Percentiles rank a stretch among this genome's conserved stretches.
Evolutionary conservation across 148 eudicot genomes (phyloP).

Genomic region (Dianthus caryophyllus): DNA sequence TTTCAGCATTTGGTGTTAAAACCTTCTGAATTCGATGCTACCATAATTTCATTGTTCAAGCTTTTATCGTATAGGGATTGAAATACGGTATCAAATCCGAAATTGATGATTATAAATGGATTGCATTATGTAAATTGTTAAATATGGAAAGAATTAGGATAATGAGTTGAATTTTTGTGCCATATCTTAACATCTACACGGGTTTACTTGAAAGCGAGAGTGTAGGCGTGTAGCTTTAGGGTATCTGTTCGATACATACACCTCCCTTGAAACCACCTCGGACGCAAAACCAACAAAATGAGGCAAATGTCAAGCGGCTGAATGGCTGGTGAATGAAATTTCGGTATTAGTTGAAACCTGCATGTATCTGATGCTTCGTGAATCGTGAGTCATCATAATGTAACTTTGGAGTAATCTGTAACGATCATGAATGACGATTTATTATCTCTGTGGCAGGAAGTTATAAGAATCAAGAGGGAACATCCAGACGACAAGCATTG

Average conservation of each 20-base stretch:
- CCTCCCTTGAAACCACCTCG: background rate
- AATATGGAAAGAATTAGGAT: conserved; percentile 8
- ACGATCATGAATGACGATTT: background rate
- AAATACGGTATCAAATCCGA: conserved; percentile 2
- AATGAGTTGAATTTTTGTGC: background rate
- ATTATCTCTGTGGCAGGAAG: conserved; percentile 50
- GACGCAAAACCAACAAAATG: background rate
- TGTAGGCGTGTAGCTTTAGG: background rate
- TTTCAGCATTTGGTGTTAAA: conserved; percentile 2
- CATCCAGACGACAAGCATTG: conserved; percentile 95
- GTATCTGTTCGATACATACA: background rate
- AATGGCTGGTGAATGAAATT: background rate
- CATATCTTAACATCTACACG: background rate
- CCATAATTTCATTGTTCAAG: background rate
- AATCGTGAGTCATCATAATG: background rate
- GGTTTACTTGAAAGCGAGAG: background rate
- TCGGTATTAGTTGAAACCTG: background rate
- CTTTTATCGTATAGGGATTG: background rate
- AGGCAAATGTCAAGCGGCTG: background rate
- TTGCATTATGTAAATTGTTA: background rate
- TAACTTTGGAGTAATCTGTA: background rate
- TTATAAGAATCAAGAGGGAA: conserved; percentile 80
- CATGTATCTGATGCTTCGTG: background rate
- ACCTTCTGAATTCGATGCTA: conserved; percentile 3
- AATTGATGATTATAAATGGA: background rate